Base-by-base conservation (phyloP, 805 yeast genomes). In the Ogataea pini region DNA sequence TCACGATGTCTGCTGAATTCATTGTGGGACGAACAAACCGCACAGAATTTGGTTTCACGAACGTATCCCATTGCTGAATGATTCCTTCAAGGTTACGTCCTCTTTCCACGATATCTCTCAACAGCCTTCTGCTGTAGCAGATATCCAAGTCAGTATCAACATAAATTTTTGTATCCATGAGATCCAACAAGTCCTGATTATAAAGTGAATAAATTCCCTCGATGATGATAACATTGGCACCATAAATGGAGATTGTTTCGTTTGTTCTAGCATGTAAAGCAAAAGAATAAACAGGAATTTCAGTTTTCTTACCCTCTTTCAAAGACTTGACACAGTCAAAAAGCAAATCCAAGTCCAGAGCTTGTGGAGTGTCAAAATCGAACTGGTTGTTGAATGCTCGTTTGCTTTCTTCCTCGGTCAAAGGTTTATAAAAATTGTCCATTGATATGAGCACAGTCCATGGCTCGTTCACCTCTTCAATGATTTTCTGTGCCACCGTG, bases 91-190 rank as follows among this genome's bases (percentile, higher is more conserved):
- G 71, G 58, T 91, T 96, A 50, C 99, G 73, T 1, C 96, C 96
- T 51, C 99, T 73, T 51, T 85, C 82, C 12, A 87, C 74, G 45
- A 89, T 90, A 64, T 94, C 99, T 60, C 99, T 75, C 3, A 88
- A 81, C 37, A 94, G 71, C 58, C 99, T 75, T 59, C 99, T 76
- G 4, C 96, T 91, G 57, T 94, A 74, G 67, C 99, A 94, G 13
- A 92, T 79, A 63, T 94, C 99, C 56, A 90, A 73, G 60, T 91
- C 98, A 2, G 97, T 94, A 57, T 92, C 97, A 3, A 94, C 97
- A 64, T 82, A 94, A 16, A 92, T 80, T 66, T 87, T 92, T 50
- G 89, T 73, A 60, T 92, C 96, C 85, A 91, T 86, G 60, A 90
- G 61, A 10, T 79, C 85, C 46, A 85, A 68, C 14, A 94, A 67